Base-by-base conservation (phyloP, 2,329 filamentous ascomycete species). In the Pyricularia pennisetigena region DNA sequence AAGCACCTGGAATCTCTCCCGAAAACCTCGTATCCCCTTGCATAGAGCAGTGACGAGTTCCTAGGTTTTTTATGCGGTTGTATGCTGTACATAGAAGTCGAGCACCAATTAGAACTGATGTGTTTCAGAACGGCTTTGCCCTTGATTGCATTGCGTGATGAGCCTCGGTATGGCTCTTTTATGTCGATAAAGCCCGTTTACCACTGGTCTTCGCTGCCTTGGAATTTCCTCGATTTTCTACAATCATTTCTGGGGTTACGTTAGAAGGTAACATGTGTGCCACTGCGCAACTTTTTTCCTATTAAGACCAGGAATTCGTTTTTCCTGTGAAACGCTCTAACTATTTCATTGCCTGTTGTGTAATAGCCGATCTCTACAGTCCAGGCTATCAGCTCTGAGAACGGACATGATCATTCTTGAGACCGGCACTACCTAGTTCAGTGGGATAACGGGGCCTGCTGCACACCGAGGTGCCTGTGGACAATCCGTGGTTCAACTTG, bases 1-100 rank as follows among this genome's bases (percentile, higher is more conserved):
- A 85, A 90, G 78, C 87, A 93, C 78, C 88, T 98, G 72, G 87
- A 97, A 81, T 89, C 94, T 68, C 85, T 94, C 20, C 90, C 93
- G 32, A 82, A 87, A 72, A 93, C 91, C 23, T 88, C 91, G 71
- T 97, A 95, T 79, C 94, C 94, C 57, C 85, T 98, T 69, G 85
- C 68, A 69, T 72, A 70, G 24, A 64, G 24, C 12, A 3, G 26
- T 26, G 23, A 10, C 14, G n/a, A n/a, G 41, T 65, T 35, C 30
- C 2, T 24, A 24, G 30, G 28, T 16, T 35, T 8, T 10, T 8
- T 23, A 16, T 24, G 12, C 23, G 32, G 64, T 24, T 65, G n/a
- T 65, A 14, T 62, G 28, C 29, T 68, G 67, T 68, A 68, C 67
- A 65, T 68, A 68, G 57, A 67, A 29, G 26, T 26, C 23, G 12